Evolutionary conservation across 2,329 filamentous ascomycete species (phyloP).

Genomic region (Cercospora nicotianae): DNA sequence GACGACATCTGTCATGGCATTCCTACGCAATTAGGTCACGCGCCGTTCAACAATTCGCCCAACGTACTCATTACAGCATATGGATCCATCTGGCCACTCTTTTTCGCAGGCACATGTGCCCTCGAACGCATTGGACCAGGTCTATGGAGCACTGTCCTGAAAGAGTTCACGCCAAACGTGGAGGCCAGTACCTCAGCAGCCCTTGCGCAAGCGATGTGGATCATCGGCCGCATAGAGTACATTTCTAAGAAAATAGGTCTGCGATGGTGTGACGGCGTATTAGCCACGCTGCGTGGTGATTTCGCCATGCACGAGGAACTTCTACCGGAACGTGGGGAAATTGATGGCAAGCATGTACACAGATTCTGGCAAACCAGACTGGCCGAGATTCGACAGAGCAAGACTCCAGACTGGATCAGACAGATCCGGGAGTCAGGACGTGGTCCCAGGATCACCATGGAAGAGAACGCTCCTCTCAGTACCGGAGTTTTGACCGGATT

Average conservation of each 20-base stretch:
- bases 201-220: constrained; percentile 34
- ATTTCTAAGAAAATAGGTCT: constrained; percentile 33
- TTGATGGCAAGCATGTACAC: background rate
- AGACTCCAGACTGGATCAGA: constrained; percentile 18
- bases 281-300: constrained; percentile 35
- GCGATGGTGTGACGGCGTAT: constrained; percentile 36
- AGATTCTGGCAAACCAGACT: constrained; percentile 15
- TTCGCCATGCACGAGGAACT: constrained; percentile 28
- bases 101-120: constrained; percentile 38
- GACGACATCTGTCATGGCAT: constrained; percentile 36
- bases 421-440: constrained; percentile 20
- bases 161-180: constrained; percentile 8
- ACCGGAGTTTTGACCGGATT: background rate
- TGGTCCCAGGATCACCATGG: constrained; percentile 21
- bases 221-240: constrained; percentile 35
- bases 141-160: constrained; percentile 15
- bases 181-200: constrained; percentile 26
- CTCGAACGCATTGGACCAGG: constrained; percentile 32
- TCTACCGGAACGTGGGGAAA: constrained; percentile 13
- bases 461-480: constrained; percentile 17
- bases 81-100: constrained; percentile 36
- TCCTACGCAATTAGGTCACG: constrained; percentile 34
- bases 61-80: constrained; percentile 36
- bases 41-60: constrained; percentile 27
- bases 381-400: constrained; percentile 8